Base-by-base conservation (phyloP, 331 rosid genomes). In the Cucumis variabilis region DNA sequence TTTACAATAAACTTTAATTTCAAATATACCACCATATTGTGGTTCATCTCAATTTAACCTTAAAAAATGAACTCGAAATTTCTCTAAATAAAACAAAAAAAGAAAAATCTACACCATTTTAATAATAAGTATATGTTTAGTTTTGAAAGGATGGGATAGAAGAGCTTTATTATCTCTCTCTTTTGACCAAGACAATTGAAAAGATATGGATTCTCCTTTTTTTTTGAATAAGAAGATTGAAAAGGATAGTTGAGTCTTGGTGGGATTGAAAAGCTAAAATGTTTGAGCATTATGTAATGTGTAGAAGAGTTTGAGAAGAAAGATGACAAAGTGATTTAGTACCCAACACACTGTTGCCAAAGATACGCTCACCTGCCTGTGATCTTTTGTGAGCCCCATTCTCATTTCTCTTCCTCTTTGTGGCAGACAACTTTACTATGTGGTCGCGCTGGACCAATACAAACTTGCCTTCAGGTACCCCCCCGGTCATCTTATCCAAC, bases 301-400 rank as follows among this genome's bases (percentile, higher is more conserved):
- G 62, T 7, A 75, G 82, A 75, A 75, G 60, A 75, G 27, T 75
- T 44, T 25, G n/a, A 24, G n/a, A 51, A 50, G 83, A 15, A 50
- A 78, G n/a, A 15, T 78, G 53, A 25, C 82, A 78, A 25, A 24
- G 48, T 48, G 44, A 50, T 50, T 7, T 24, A 53, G 8, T 6
- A 50, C 44, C 7, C 5, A 2, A 25, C 65, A 25, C 65, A 51
- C 83, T 77, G 65, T 77, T 7, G 41, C 0, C 44, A 50, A 50
- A 48, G 66, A 78, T 78, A 50, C 13, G 83, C 14, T 51, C 25
- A 78, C 66, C 66, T 78, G 65, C 65, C 83, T 50, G 83, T 78
- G 83, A 78, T 78, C 65, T 77, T 77, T 78, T 51, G 44, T 15
- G 23, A 14, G 65, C 37, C 83, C 83, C 65, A 50, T 6, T 13